Evolutionary conservation across 2,329 filamentous ascomycete genomes (phyloP).

Genomic region (Didymella exigua): DNA sequence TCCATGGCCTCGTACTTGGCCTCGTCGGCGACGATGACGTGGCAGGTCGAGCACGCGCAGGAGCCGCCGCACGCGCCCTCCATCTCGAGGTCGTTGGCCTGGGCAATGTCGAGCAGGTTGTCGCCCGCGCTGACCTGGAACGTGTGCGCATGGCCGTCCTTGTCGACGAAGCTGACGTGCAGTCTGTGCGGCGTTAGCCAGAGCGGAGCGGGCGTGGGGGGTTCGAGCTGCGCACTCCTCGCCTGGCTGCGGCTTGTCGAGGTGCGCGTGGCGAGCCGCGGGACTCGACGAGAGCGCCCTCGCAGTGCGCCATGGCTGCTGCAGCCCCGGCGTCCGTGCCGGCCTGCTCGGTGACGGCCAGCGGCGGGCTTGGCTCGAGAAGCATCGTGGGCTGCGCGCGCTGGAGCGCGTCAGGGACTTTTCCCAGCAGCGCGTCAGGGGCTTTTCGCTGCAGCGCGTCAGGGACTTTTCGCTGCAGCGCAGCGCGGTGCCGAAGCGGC

Average conservation of each 20-base stretch:
- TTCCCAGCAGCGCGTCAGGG: constrained; percentile 8
- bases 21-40: constrained; percentile 80
- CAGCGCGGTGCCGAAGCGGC: constrained; percentile 13
- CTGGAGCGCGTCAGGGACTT: constrained; percentile 11
- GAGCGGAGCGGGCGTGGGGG: too few species aligned
- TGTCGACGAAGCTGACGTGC: constrained; percentile 90
- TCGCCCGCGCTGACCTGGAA: constrained; percentile 84
- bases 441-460: constrained; percentile 8
- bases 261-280: constrained; percentile 72
- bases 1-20: constrained; percentile 75
- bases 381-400: constrained; percentile 3
- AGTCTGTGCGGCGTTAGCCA: constrained; percentile 59
- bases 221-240: constrained; percentile 72
- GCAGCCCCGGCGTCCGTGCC: background rate
- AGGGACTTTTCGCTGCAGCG: constrained; percentile 7
- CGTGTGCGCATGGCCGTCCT: constrained; percentile 77
- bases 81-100: constrained; percentile 95
- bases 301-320: constrained; percentile 6
- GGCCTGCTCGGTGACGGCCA: constrained; percentile 11
- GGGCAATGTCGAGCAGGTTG: constrained; percentile 93
- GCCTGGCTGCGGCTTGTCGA: constrained; percentile 82
- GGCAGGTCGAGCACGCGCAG: constrained; percentile 91
- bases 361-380: constrained; percentile 26
- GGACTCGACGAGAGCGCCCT: constrained; percentile 68
- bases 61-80: constrained; percentile 96